Base-by-base conservation (phyloP, 2,329 filamentous ascomycete species). In the Biscogniauxia marginata region DNA sequence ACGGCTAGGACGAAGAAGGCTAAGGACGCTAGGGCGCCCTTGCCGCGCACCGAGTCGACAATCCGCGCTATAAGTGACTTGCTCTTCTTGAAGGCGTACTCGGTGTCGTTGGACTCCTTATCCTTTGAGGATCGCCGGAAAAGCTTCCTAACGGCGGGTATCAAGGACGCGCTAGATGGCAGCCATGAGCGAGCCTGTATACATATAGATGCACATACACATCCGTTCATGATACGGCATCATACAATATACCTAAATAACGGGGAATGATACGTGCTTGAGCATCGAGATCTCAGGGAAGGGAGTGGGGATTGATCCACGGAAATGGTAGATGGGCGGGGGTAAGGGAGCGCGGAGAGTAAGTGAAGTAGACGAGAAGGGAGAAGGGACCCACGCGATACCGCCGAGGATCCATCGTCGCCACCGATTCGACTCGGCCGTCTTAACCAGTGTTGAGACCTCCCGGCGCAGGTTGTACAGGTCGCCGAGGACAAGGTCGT, bases 1-100 rank as follows among this genome's bases (percentile, higher is more conserved):
- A 83, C 78, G 2, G 81, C 78, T 59, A 84, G 79, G 2, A 85
- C 80, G 25, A 85, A 78, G 60, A 82, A 78, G 7, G 79, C 78
- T 8, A 84, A 59, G 34, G 77, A 77, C 1, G 81, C 81, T 22
- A 83, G 66, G 1, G 75, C 65, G 13, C 77, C 77, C 13, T 73
- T 74, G 4, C 79, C 76, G 8, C 75, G 70, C 1, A 81, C 67
- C 6, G 75, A 73, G 47, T 73, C 69, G 53, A 79, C 73, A 64
- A 85, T 81, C 51, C 81, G 77, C 3, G 74, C 63, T 23, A 84
- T 70, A 4, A 85, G 74, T 2, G 74, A 73, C 67, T 77, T 78
- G 68, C 79, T 81, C 62, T 74, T 75, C 22, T 68, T 70, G 66
- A 84, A 85, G 24, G 83, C 82, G 63, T 84, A 81, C 70, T 85